phyloP scores from a whole-genome alignment of 108 stramenopile species.

The Stephanodiscus triporus region DNA sequence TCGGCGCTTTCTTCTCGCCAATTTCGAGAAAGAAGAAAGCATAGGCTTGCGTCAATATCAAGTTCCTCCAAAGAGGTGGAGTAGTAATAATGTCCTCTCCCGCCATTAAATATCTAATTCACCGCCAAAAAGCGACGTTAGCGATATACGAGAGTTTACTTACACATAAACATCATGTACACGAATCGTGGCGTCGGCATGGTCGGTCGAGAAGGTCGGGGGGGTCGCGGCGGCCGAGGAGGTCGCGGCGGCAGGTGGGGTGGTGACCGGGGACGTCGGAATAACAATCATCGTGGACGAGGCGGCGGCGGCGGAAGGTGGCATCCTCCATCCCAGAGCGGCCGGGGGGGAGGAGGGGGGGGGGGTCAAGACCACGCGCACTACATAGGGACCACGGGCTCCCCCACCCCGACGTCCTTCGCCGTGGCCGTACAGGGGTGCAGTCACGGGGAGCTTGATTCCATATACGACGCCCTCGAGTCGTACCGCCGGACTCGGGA shows the following conservation, averaged over 20 bases:
- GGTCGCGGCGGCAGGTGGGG: slow-evolving; percentile 1
- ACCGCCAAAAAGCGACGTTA: neutral
- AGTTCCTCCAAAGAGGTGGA: no score
- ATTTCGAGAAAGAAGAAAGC: no score
- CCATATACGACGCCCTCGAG: slow-evolving; percentile 86
- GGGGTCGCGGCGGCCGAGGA: slow-evolving; percentile 8
- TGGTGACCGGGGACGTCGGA: slow-evolving; percentile 1
- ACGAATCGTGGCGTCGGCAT: neutral
- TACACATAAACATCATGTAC: neutral
- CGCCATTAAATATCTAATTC: no score
- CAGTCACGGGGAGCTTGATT: slow-evolving; percentile 97
- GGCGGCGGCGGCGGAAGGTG: slow-evolving; percentile 1
- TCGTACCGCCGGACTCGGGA: slow-evolving; percentile 36
- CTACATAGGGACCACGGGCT: slow-evolving; percentile 35
- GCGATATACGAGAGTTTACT: no score
- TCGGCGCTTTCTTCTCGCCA: no score
- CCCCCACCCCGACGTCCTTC: slow-evolving; percentile 46
- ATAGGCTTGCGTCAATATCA: no score
- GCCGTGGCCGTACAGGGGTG: slow-evolving; percentile 97
- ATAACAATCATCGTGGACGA: neutral
- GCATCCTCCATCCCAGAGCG: slow-evolving; percentile 3
- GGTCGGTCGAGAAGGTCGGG: neutral
- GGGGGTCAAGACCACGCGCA: slow-evolving; percentile 3
- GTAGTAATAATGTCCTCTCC: no score
- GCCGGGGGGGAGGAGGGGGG: neutral